Evolutionary conservation across 2,329 filamentous ascomycete species (phyloP), one percentile per base, ranked within the genome.

Genomic region (Aspergillus terreus): DNA sequence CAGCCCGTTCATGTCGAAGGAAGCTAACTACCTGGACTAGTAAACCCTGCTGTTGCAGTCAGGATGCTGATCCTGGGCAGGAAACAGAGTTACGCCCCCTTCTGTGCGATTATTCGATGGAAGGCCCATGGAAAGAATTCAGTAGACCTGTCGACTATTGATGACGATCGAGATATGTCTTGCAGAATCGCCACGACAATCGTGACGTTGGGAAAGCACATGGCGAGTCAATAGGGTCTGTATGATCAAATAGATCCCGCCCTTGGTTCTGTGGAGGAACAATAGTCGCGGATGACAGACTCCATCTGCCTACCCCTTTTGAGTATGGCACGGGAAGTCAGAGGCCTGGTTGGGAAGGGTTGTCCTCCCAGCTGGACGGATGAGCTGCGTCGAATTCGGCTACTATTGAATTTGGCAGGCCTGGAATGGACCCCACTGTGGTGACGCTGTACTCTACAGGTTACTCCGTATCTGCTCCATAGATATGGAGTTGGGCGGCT

Each of bases 61-160:
- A 30, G 27, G 27, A 30, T 30, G 27, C 27, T 30, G 27, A 30
- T 30, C 27, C 27, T 30, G 10, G 27, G 10, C 27, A 30, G 27
- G 27, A 30, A 30, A 30, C 27, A 30, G 27, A 30, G 27, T 30
- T 30, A 30, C 7, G 27, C 7, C 27, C 27, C 27, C 27, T 30
- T 30, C 7, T 4, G 7, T 9, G 27, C 27, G 27, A 30, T 7
- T 30, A 30, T 42, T 42, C 40, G 15, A 42, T 42, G 40, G 40
- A 19, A 23, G 14, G 11, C 23, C 47, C 42, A 42, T 51, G 47
- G 47, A 47, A 55, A 23, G 21, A 23, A 23, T 30, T 45, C 41
- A 47, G 47, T 48, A 32, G 42, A 42, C 32, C 21, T 51, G 47
- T 50, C 35, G 35, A 53, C 52, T 50, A 51, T 55, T 51, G 51